These are phyloP conservation scores for Thinopyrum obtusiflorum DNA, from an alignment of 202 grass and related monocot species.

Conservation along the genomic window DNA sequence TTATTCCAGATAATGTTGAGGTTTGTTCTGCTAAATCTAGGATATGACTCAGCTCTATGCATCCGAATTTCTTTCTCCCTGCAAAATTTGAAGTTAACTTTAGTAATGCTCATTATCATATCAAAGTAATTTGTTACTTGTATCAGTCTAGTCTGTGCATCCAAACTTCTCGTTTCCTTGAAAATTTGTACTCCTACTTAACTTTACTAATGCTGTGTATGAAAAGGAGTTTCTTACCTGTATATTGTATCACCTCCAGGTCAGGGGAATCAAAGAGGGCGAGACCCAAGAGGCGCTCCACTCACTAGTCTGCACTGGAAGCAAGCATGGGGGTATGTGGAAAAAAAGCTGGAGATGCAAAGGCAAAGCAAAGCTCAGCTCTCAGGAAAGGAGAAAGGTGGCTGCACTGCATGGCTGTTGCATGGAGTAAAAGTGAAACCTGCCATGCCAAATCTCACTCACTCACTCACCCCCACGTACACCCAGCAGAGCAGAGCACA, in stretches of 20 bases:
- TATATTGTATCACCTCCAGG: neutral
- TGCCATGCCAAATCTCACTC: neutral
- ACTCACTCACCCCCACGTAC: neutral
- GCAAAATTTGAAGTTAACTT: neutral
- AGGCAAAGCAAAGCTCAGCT: constrained; percentile 16
- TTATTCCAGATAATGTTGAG: neutral
- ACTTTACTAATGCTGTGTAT: neutral
- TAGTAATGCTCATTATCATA: neutral
- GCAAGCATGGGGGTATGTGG: constrained; percentile 2
- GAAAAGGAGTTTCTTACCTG: neutral
- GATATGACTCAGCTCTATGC: neutral
- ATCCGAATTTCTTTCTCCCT: neutral
- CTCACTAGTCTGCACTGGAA: neutral
- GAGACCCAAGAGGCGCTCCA: neutral
- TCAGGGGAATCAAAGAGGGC: neutral
- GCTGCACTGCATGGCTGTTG: neutral
- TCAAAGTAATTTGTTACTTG: no score
- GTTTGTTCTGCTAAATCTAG: neutral
- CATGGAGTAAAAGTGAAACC: constrained; percentile 24
- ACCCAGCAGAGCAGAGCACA: neutral
- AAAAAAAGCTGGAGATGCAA: neutral
- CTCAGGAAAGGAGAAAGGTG: constrained; percentile 11
- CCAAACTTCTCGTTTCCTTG: neutral
- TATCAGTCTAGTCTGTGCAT: no score
- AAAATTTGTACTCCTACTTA: neutral